Conservation (phyloP, 768 basidiomycete genomes). For the Tylopilus rubrobrunneus region DNA sequence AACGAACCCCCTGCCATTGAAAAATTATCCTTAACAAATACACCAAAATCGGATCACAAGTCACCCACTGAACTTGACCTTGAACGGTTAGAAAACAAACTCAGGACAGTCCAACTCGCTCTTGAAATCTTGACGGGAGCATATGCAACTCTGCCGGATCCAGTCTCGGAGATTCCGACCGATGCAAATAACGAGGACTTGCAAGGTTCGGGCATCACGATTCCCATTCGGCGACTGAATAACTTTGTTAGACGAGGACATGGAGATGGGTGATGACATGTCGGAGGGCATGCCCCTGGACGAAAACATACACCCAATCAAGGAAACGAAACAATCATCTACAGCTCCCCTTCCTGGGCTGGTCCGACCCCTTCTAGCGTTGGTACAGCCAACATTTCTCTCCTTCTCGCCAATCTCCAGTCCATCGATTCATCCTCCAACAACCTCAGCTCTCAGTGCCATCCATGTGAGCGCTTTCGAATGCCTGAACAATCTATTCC, state of each 20-base stretch:
- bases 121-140: conserved; percentile 83
- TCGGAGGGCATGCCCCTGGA: conserved; percentile 24
- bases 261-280: conserved; percentile 34
- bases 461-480: conserved; percentile 85
- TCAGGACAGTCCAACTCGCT: conserved; percentile 77
- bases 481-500: conserved; percentile 85
- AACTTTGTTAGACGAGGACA: conserved; percentile 41
- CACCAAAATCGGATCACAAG: conserved; percentile 76
- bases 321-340: conserved; percentile 29
- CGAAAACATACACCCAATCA: conserved; percentile 12
- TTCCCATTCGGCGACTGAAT: conserved; percentile 22
- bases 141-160: conserved; percentile 86
- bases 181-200: conserved; percentile 29
- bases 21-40: conserved; percentile 57
- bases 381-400: conserved; percentile 71
- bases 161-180: conserved; percentile 41
- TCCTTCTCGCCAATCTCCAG: conserved; percentile 75
- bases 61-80: conserved; percentile 65
- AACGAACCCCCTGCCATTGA: conserved; percentile 47
- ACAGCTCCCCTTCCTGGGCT: conserved; percentile 50
- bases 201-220: conserved; percentile 29
- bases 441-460: conserved; percentile 78
- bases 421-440: conserved; percentile 80
- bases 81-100: conserved; percentile 62
- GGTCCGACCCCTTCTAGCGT: conserved; percentile 61